Base-by-base conservation (phyloP, 768 basidiomycete genomes). In the Chalciporus sphaerocephalus region DNA sequence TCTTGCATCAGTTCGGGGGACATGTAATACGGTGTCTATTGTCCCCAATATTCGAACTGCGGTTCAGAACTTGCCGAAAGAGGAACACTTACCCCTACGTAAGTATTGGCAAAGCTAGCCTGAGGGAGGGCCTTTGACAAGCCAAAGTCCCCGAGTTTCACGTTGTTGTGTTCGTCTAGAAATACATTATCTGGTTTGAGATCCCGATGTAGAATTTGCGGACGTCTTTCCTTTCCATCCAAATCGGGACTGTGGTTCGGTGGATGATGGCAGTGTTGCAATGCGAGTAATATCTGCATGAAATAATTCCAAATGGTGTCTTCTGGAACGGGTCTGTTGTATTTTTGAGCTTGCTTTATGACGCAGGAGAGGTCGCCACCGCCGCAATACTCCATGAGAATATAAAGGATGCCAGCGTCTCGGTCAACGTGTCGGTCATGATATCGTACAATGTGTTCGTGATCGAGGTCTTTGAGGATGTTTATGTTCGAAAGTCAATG, bases 11-110 rank as follows among this genome's bases (percentile, higher is more conserved):
- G 77, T 65, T 99, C 95, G 0, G 96, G 96, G 1, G 93, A 96
- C 96, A 99, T 98, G 71, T 99, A 98, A 63, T 98, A 94, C 3
- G 96, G 96, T 3, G 96, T 99, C 93, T 97, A 56, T n/a, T 13
- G 16, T 1, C 38, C 17, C 89, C 85, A 87, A 55, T 5, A 15
- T 24, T 27, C 18, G 27, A 17, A 44, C 50, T 25, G 18, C 18
- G 11, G 18, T 36, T 17, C 5, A n/a, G 18, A 9, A 28, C 25
- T 38, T 9, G 21, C 9, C 27, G 25, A 11, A 5, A 28, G 12
- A 17, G 15, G 17, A 30, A 42, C 12, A 72, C 89, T 51, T 62
- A 97, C 93, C 50, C 96, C 95, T 52, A 98, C 96, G 48, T 97
- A 99, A 25, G 96, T 99, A 54, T 84, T 92, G 16, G 96, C 93